Evolutionary conservation across 345 rosid species (phyloP).

Genomic region (Viola odorata): DNA sequence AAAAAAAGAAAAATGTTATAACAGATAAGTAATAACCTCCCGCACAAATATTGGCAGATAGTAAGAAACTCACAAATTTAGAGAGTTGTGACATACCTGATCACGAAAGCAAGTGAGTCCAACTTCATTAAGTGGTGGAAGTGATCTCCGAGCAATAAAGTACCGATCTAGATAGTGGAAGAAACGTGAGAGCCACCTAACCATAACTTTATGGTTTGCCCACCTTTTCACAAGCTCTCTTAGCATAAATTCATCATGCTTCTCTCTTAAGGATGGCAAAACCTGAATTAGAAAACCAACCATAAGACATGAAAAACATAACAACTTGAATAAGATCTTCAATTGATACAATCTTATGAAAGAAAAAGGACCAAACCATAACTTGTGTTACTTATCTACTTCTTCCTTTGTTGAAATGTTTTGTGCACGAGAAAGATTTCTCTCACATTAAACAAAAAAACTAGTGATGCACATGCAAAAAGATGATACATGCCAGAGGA

Average conservation of each 20-base stretch:
- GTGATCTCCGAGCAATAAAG: slow-evolving; percentile 30
- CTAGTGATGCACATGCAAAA: too few species aligned
- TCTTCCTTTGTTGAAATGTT: too few species aligned
- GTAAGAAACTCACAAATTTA: neutral
- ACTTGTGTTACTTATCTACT: too few species aligned
- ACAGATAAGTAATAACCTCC: neutral
- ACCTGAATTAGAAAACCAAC: slow-evolving; percentile 21
- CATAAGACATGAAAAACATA: neutral
- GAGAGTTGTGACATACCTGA: slow-evolving; percentile 15
- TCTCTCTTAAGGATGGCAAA: slow-evolving; percentile 39
- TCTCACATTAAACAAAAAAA: too few species aligned
- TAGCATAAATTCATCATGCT: slow-evolving; percentile 44
- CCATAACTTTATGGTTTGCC: slow-evolving; percentile 49
- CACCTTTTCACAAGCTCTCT: slow-evolving; percentile 50
- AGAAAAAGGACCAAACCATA: too few species aligned
- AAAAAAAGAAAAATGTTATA: neutral
- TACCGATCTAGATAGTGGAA: slow-evolving; percentile 49
- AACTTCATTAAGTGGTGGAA: slow-evolving; percentile 41
- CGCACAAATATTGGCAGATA: neutral
- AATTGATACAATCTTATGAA: neutral
- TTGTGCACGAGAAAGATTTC: too few species aligned
- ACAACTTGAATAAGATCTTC: neutral
- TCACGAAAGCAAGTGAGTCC: slow-evolving; percentile 36
- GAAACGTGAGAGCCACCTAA: slow-evolving; percentile 47
- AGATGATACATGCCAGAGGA: neutral